These are phyloP conservation scores for Fusarium ramigenum DNA, from an alignment of 2,329 filamentous ascomycete genomes.

Conservation along the genomic window DNA sequence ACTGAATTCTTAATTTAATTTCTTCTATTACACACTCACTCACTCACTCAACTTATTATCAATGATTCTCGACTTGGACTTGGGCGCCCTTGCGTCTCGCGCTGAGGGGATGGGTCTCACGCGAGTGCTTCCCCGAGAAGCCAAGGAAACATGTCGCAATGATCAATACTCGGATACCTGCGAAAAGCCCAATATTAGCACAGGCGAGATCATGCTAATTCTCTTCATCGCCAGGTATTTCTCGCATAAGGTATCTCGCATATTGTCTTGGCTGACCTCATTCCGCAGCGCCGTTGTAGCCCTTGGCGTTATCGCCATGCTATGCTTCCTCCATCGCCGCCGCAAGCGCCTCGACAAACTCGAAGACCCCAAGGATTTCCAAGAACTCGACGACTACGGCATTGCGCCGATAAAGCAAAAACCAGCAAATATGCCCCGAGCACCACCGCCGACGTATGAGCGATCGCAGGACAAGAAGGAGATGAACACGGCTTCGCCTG, in stretches of 20 bases:
- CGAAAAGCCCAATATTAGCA: conserved; percentile 34
- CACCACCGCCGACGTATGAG: conserved; percentile 28
- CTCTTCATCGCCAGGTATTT: conserved; percentile 29
- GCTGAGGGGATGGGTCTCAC: conserved; percentile 18
- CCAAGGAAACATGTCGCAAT: conserved; percentile 31
- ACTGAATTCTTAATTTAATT: conserved; percentile 17
- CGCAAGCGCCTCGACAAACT: conserved; percentile 26
- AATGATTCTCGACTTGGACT: conserved; percentile 31
- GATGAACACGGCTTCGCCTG: not conserved
- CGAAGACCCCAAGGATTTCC: conserved; percentile 38
- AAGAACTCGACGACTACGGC: conserved; percentile 44
- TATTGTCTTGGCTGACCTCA: not conserved
- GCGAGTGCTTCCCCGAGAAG: conserved; percentile 32
- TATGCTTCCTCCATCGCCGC: conserved; percentile 35
- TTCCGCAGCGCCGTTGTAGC: conserved; percentile 15
- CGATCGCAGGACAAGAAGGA: conserved; percentile 13
- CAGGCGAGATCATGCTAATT: conserved; percentile 22
- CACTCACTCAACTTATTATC: not conserved
- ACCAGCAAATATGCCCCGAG: conserved; percentile 20
- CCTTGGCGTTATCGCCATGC: conserved; percentile 23
- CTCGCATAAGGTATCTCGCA: not conserved
- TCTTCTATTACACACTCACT: not conserved
- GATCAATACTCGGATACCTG: conserved; percentile 30
- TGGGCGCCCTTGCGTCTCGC: conserved; percentile 9
- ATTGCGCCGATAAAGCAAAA: conserved; percentile 8